These are phyloP conservation scores for Phialophora tarda DNA, from an alignment of 2,329 filamentous ascomycete genomes.

Conservation along the genomic window DNA sequence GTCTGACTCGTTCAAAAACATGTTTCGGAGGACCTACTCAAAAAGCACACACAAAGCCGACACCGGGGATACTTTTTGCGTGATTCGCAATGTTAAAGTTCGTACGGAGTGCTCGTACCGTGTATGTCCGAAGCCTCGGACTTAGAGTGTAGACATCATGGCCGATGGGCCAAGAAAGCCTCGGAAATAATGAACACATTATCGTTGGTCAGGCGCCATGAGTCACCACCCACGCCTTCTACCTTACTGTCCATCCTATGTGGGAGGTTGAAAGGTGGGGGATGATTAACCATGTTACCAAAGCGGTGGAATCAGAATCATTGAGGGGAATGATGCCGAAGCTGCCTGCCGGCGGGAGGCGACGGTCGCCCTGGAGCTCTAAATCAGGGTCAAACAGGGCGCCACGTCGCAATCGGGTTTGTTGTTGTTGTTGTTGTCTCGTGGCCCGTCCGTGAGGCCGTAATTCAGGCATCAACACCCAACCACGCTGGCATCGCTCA, in stretches of 20 bases:
- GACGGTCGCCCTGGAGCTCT: constrained; percentile 13
- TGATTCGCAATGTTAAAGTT: neutral
- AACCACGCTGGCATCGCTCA: neutral
- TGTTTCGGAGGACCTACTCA: neutral
- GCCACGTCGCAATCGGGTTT: neutral
- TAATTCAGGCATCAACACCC: neutral
- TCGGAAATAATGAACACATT: neutral
- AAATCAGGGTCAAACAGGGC: neutral
- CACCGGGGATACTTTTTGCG: neutral
- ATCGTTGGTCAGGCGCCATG: neutral
- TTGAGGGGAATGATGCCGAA: neutral
- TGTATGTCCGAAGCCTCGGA: neutral
- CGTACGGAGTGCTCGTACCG: neutral
- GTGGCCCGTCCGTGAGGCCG: neutral
- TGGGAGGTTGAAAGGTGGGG: neutral
- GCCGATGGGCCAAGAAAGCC: neutral
- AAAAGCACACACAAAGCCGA: neutral
- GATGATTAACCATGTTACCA: neutral
- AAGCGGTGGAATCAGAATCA: neutral
- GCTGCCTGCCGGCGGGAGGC: neutral
- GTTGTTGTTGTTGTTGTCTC: constrained; percentile 1
- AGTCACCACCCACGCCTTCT: neutral
- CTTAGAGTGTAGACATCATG: neutral
- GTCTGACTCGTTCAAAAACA: neutral
- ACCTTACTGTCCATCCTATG: neutral